Conservation (phyloP, 225 moss, liverwort and hornwort species). For the Marchantia polymorpha region DNA sequence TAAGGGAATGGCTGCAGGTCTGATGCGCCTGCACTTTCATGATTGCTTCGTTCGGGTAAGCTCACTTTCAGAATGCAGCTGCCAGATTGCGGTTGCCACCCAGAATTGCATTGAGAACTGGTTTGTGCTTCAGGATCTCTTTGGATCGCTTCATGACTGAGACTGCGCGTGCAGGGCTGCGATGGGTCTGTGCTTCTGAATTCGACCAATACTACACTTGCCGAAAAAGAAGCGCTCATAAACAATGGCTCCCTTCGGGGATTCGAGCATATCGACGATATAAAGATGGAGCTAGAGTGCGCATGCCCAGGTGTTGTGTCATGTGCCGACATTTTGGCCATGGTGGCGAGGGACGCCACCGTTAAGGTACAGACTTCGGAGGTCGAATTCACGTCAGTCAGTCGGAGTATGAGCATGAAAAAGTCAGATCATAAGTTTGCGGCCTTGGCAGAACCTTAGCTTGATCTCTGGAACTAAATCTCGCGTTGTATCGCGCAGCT, state of each 20-base stretch:
- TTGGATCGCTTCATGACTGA: too few species aligned
- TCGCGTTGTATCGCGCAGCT: neutral
- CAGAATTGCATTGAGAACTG: too few species aligned
- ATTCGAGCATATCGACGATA: constrained; percentile 11
- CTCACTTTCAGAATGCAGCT: too few species aligned
- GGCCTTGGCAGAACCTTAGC: too few species aligned
- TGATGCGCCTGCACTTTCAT: constrained; percentile 36
- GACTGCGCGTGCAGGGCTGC: constrained; percentile 8
- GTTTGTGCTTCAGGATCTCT: too few species aligned
- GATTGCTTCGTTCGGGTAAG: constrained; percentile 36
- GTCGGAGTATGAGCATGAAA: neutral
- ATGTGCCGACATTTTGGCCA: constrained; percentile 13
- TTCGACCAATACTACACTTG: neutral
- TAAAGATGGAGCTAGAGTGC: constrained; percentile 4
- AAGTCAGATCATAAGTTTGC: too few species aligned
- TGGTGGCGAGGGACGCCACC: constrained; percentile 9
- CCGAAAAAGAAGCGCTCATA: neutral
- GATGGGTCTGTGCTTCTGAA: constrained; percentile 11
- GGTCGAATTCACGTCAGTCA: neutral
- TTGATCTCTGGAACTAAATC: too few species aligned
- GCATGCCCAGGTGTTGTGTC: constrained; percentile 4
- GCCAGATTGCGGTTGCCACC: too few species aligned
- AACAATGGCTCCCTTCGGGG: constrained; percentile 8
- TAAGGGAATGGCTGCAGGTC: constrained; percentile 13
- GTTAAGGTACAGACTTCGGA: neutral